Base-by-base conservation (phyloP, 352 stramenopile species). In the Sclerospora graminicola region DNA sequence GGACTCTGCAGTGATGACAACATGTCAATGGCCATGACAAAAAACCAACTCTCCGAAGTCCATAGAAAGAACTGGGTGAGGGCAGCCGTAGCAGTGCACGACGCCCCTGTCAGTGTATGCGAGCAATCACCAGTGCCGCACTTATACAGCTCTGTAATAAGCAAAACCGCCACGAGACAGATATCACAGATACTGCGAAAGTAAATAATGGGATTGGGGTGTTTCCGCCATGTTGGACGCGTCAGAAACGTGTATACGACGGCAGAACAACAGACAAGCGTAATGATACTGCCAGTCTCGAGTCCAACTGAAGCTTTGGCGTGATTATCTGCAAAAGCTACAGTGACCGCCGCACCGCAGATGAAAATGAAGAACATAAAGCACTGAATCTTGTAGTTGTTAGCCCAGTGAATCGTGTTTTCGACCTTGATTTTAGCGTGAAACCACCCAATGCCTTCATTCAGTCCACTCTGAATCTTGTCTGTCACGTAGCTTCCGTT, bases 1-100 rank as follows among this genome's bases (percentile, higher is more conserved):
- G 81, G 81, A 69, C 79, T 92, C 56, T 87, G 74, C 23, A 92
- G 57, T 27, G 76, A 89, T 29, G 68, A 84, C 27, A 86, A 55
- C 76, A 92, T 87, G 50, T 92, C 81, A 45, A 89, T 87, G 14
- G 81, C 73, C 81, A 92, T 92, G 44, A 92, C 77, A 41, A 88
- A 87, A 48, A 92, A 92, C 81, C 81, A 92, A 46, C 76, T 88
- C 54, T 92, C 81, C 8, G 81, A 89, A 10, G 65, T 78, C 71
- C 80, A 88, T n/a, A 92, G 56, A 42, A 90, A 90, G 48, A 92
- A 84, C 63, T 92, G 78, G 27, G 79, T 92, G 7, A 92, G 54
- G 4, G 66, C 81, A 15, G 81, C 81, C 7, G 74, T 85, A 8
- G 65, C 57, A 18, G 67, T 75, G 34, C 80, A 92, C 10, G 64